Evolutionary conservation across 495 filamentous ascomycete genomes (phyloP).

Genomic region (Diplogelasinospora grovesii): DNA sequence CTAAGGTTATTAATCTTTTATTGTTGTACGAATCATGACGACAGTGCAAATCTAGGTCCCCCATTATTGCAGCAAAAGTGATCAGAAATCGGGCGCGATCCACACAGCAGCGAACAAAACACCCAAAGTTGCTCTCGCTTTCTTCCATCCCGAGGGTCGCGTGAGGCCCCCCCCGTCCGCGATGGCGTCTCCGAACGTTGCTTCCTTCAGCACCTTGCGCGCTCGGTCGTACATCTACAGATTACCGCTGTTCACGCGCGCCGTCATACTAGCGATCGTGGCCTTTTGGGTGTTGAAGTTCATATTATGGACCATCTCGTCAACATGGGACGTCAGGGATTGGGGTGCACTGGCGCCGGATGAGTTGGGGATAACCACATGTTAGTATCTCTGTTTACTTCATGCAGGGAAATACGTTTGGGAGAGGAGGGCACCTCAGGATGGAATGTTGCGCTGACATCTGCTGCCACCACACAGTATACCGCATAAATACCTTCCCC

Average conservation of each 20-base stretch:
- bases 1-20: no score
- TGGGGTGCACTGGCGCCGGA: conserved; percentile 77
- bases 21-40: no score
- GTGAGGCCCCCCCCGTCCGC: neutral
- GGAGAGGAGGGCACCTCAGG: neutral
- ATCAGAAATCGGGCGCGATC: no score
- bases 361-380: conserved; percentile 61
- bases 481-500: conserved; percentile 88
- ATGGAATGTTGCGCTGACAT: conserved; percentile 2
- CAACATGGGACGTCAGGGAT: conserved; percentile 57
- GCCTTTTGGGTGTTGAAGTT: conserved; percentile 61
- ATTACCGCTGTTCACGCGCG: conserved; percentile 80
- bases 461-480: conserved; percentile 50
- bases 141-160: neutral
- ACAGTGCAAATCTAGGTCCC: no score
- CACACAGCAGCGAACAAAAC: no score
- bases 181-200: conserved; percentile 14
- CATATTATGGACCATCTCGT: conserved; percentile 58
- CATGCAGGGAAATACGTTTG: neutral
- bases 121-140: neutral
- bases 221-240: conserved; percentile 65
- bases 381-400: conserved; percentile 46
- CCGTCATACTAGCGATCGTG: conserved; percentile 61
- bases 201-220: conserved; percentile 33
- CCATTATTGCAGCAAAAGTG: no score